phyloP scores from a whole-genome alignment of 106 monocot species.

The Allium fistulosum region DNA sequence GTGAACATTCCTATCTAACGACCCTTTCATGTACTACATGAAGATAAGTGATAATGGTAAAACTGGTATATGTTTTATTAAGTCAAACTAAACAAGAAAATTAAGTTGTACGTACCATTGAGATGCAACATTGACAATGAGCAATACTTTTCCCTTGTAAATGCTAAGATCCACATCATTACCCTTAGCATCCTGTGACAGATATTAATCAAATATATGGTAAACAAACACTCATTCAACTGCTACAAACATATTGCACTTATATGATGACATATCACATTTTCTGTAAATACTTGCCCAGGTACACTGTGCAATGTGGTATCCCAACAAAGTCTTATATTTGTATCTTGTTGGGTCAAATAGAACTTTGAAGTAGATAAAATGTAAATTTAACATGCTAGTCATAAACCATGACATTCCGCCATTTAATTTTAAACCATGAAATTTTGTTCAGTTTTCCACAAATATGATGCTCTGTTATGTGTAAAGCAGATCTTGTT shows the following conservation, averaged over 20 bases:
- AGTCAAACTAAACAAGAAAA: neutral
- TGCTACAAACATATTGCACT: no score
- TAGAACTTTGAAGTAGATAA: neutral
- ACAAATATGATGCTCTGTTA: neutral
- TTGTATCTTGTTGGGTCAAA: neutral
- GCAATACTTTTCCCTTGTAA: constrained; percentile 72
- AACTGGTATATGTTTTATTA: neutral
- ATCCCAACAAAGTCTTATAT: neutral
- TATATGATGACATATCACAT: neutral
- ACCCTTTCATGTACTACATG: no score
- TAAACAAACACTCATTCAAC: neutral
- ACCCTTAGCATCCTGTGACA: constrained; percentile 50
- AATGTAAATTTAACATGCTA: neutral
- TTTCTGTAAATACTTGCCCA: neutral
- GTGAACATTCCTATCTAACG: no score
- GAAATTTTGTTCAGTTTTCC: neutral
- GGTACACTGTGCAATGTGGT: neutral
- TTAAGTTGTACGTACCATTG: constrained; percentile 34
- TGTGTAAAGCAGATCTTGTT: no score
- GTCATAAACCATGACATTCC: neutral
- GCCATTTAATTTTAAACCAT: neutral
- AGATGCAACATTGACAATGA: constrained; percentile 78
- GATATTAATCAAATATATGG: neutral
- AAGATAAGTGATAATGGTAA: neutral
- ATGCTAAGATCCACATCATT: constrained; percentile 64